Conservation (phyloP, 2,329 filamentous ascomycete genomes). For the Alternaria burnsii region DNA sequence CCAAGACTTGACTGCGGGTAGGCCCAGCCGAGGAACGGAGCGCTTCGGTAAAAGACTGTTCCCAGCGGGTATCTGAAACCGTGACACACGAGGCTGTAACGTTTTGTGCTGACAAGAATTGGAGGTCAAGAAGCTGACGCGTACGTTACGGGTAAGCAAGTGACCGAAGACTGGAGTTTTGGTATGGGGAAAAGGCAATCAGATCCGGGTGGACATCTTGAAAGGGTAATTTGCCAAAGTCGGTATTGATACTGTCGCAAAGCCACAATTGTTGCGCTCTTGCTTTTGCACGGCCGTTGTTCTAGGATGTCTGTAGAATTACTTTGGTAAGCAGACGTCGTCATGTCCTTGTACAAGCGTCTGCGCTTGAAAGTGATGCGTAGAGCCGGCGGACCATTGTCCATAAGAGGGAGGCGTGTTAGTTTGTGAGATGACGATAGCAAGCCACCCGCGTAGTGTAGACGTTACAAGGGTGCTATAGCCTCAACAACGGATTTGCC, state of each 20-base stretch:
- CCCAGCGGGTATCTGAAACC: conserved; percentile 12
- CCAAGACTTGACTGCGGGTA: background rate
- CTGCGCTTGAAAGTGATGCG: background rate
- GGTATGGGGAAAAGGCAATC: background rate
- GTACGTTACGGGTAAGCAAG: conserved; percentile 5
- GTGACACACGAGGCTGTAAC: conserved; percentile 8
- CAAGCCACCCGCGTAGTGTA: background rate
- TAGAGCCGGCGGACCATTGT: background rate
- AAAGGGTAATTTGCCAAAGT: background rate
- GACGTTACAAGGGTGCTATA: background rate
- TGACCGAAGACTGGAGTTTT: background rate
- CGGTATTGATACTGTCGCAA: background rate
- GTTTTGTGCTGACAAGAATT: conserved; percentile 7
- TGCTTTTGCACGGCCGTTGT: background rate
- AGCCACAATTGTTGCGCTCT: background rate
- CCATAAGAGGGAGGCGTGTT: background rate
- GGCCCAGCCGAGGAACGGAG: background rate
- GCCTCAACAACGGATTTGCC: background rate
- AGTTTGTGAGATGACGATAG: background rate
- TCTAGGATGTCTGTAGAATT: background rate
- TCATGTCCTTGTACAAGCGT: background rate
- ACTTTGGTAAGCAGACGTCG: background rate
- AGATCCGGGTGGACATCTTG: background rate
- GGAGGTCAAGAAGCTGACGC: conserved; percentile 9
- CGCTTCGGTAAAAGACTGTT: background rate